These are phyloP conservation scores for Scenedesmus sp. DNA, from an alignment of 163 green algal genomes.

Conservation along the genomic window DNA sequence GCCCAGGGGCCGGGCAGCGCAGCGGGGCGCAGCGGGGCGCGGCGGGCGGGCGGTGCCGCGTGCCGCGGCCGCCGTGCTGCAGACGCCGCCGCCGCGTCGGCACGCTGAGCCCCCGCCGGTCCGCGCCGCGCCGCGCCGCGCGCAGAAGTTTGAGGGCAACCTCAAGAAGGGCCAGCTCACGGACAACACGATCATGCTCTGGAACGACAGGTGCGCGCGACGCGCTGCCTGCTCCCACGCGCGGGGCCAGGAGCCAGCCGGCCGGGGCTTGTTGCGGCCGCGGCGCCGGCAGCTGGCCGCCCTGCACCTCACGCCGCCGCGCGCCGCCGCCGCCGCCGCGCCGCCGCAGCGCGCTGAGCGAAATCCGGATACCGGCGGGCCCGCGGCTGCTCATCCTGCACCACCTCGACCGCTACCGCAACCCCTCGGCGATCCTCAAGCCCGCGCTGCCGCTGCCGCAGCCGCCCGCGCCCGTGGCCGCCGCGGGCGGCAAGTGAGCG, in stretches of 20 bases:
- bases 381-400: conserved; percentile 95
- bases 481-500: not conserved
- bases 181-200: conserved; percentile 95
- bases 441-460: conserved; percentile 71
- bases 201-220: conserved; percentile 82
- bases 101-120: not conserved
- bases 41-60: no score
- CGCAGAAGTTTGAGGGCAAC: conserved; percentile 96
- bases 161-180: conserved; percentile 90
- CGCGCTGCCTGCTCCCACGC: no score
- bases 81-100: not conserved
- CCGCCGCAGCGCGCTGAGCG: conserved; percentile 78
- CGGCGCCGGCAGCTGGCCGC: no score
- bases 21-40: not conserved
- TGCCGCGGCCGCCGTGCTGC: no score
- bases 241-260: no score
- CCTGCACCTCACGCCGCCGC: no score
- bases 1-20: not conserved
- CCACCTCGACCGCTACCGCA: conserved; percentile 85
- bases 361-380: conserved; percentile 90
- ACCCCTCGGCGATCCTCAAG: conserved; percentile 70
- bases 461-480: conserved; percentile 43
- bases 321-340: no score
- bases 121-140: conserved; percentile 31
- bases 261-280: no score